These are phyloP conservation scores for Straminergon stramineum DNA, from an alignment of 225 moss, liverwort and hornwort genomes.

Conservation along the genomic window DNA sequence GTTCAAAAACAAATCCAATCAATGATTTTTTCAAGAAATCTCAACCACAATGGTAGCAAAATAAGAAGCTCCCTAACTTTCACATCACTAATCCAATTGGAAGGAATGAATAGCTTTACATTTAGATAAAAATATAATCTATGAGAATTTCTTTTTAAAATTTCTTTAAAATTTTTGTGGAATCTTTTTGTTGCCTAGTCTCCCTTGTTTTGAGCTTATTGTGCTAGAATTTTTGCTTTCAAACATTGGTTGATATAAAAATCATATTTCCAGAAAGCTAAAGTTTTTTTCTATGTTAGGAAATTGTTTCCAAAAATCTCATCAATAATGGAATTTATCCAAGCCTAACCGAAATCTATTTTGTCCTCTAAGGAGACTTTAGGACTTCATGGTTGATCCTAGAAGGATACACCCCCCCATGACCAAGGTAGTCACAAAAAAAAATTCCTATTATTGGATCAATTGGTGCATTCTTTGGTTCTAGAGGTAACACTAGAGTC, in stretches of 20 bases:
- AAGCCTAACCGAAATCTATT: fast-evolving
- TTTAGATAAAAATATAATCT: too few relatives aligned
- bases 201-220: too few relatives aligned
- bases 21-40: fast-evolving
- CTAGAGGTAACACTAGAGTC: not conserved
- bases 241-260: too few relatives aligned
- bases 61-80: not conserved
- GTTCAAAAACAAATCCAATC: not conserved
- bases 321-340: not conserved
- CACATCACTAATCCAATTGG: not conserved
- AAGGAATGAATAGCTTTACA: not conserved
- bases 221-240: too few relatives aligned
- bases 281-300: fast-evolving
- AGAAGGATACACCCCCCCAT: not conserved
- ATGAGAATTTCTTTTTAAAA: too few relatives aligned
- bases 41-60: fast-evolving
- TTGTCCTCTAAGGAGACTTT: fast-evolving
- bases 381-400: too few relatives aligned
- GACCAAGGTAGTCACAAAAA: not conserved
- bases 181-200: too few relatives aligned
- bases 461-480: not conserved
- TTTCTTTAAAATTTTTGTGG: too few relatives aligned
- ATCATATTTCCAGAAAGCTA: fast-evolving
- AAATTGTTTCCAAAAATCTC: not conserved
- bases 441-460: not conserved